Percentiles rank a stretch among this genome's conserved stretches.
Evolutionary conservation across 2,329 filamentous ascomycete species (phyloP).

Genomic region (Ophiognomonia clavigignenti-juglandacearum): DNA sequence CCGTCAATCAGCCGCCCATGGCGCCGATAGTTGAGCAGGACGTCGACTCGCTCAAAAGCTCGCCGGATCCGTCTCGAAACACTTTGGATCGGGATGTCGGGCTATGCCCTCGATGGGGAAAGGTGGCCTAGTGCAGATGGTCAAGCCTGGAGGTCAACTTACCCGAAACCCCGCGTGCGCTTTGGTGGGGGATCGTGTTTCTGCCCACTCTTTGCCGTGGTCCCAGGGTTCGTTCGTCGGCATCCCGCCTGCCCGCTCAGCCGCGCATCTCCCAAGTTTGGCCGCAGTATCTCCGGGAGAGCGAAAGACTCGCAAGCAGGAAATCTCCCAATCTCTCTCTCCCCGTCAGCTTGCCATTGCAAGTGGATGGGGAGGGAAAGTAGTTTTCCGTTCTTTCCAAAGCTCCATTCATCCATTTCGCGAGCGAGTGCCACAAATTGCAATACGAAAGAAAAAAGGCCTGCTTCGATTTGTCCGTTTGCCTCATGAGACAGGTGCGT

Average conservation of each 20-base stretch:
- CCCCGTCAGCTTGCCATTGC: background rate
- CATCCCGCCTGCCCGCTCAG: too few relatives aligned
- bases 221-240: too few relatives aligned
- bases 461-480: background rate
- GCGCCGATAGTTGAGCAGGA: constrained; percentile 4
- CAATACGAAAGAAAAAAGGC: too few relatives aligned
- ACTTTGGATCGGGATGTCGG: too few relatives aligned
- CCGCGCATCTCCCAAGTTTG: background rate
- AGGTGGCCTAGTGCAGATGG: background rate
- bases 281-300: background rate
- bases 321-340: background rate
- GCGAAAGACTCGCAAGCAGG: too few relatives aligned
- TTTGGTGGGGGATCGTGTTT: background rate
- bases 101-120: background rate
- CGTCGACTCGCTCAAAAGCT: constrained; percentile 11
- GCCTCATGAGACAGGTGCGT: constrained; percentile 1
- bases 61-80: constrained; percentile 3
- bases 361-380: background rate
- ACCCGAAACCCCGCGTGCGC: background rate
- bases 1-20: background rate
- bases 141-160: background rate
- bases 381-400: background rate
- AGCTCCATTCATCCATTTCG: background rate
- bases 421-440: too few relatives aligned
- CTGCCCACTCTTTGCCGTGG: too few relatives aligned